A percentile compares a stretch with the other conserved stretches of the same genome.
Evolutionary conservation across 805 yeast species (phyloP).

Genomic region (Osmozyma mogii): DNA sequence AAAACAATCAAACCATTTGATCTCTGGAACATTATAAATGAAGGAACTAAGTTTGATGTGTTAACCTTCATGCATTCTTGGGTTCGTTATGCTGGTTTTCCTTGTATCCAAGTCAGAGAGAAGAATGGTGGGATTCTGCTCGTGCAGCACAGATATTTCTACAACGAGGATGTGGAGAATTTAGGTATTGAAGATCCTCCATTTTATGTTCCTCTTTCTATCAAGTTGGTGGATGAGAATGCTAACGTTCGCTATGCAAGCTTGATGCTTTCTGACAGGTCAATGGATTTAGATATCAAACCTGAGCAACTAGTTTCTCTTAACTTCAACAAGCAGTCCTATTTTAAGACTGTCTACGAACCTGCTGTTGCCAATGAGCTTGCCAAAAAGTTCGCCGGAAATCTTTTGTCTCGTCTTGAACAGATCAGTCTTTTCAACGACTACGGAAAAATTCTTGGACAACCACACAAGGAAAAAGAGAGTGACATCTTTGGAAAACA

Average conservation of each 20-base stretch:
- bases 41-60: conserved; percentile 34
- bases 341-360: conserved; percentile 43
- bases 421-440: conserved; percentile 31
- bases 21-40: conserved; percentile 41
- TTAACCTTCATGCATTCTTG: conserved; percentile 49
- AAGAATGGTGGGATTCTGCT: conserved; percentile 18
- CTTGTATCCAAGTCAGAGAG: conserved; percentile 35
- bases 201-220: conserved; percentile 52
- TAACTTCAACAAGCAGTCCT: conserved; percentile 40
- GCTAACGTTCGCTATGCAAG: conserved; percentile 25
- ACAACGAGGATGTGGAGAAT: conserved; percentile 14
- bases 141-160: conserved; percentile 33
- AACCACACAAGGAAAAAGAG: conserved; percentile 10
- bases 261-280: conserved; percentile 38
- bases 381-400: conserved; percentile 15
- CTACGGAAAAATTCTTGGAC: conserved; percentile 30
- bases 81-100: conserved; percentile 54
- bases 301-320: conserved; percentile 27
- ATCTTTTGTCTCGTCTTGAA: conserved; percentile 21
- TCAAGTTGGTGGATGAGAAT: conserved; percentile 24
- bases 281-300: conserved; percentile 21
- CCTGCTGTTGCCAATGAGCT: conserved; percentile 7
- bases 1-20: conserved; percentile 42
- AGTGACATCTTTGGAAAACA: conserved; percentile 16
- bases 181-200: conserved; percentile 47